Evolutionary conservation across 495 filamentous ascomycete species (phyloP).

Genomic region (Xylaria grammica): DNA sequence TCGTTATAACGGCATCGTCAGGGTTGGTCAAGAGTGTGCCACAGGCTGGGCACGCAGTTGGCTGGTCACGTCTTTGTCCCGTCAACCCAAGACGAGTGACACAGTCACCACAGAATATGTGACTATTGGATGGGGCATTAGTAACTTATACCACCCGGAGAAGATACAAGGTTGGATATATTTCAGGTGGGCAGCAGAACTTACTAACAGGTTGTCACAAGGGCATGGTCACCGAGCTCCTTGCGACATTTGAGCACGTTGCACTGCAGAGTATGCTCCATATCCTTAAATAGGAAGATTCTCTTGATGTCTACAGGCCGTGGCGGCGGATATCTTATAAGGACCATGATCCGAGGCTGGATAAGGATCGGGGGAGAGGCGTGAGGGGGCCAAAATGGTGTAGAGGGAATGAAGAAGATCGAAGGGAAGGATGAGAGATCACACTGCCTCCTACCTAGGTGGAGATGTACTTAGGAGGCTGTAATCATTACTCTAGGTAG

Average conservation of each 20-base stretch:
- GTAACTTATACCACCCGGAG: background rate
- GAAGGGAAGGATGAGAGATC: background rate
- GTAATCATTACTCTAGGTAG: too few relatives aligned
- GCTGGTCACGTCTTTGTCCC: conserved; percentile 54
- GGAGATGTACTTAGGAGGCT: too few relatives aligned
- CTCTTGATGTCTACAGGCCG: background rate
- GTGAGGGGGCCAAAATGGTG: background rate
- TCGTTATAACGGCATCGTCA: conserved; percentile 77
- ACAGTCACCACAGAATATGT: conserved; percentile 85
- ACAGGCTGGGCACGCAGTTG: conserved; percentile 82
- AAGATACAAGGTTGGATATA: too few relatives aligned
- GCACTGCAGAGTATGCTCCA: conserved; percentile 80
- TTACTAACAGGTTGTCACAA: conserved; percentile 92
- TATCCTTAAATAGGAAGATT: conserved; percentile 31
- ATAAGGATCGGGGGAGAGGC: background rate
- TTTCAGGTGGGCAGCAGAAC: conserved; percentile 7
- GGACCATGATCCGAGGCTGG: conserved; percentile 21
- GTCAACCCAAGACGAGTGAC: conserved; percentile 71
- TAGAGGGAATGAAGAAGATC: background rate
- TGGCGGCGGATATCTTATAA: conserved; percentile 14
- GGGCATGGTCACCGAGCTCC: conserved; percentile 74
- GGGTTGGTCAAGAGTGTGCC: conserved; percentile 68
- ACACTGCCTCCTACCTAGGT: too few relatives aligned
- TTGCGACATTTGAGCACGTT: conserved; percentile 80
- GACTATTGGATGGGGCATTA: conserved; percentile 55